Percentiles rank a stretch among this genome's conserved stretches.
Evolutionary conservation across 345 rosid species (phyloP).

Genomic region (Melastoma malabathricum): DNA sequence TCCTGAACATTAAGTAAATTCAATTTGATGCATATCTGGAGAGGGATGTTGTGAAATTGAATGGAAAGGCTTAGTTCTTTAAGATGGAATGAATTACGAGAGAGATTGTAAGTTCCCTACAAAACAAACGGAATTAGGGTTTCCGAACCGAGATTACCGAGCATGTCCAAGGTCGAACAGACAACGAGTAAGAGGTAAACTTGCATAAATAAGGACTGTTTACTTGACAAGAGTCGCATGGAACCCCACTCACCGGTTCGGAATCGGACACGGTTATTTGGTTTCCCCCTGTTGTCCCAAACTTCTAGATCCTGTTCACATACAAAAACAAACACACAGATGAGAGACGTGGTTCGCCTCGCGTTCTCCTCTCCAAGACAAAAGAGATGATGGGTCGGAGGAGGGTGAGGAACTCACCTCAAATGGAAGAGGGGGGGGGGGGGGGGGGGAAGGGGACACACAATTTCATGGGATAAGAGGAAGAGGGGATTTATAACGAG

Average conservation of each 20-base stretch:
- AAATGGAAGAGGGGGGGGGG: too few species aligned
- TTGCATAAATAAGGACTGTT: slow-evolving; percentile 22
- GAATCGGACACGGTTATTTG: too few species aligned
- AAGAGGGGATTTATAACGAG: too few species aligned
- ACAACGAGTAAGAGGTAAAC: slow-evolving; percentile 31
- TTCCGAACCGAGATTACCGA: background rate
- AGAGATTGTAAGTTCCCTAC: too few species aligned
- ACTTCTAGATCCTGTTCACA: background rate
- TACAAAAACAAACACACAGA: background rate
- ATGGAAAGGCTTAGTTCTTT: too few species aligned
- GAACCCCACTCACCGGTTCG: slow-evolving; percentile 32
- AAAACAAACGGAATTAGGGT: slow-evolving; percentile 4
- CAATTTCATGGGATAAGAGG: too few species aligned
- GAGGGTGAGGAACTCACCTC: too few species aligned
- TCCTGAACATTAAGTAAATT: too few species aligned
- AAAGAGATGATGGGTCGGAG: background rate
- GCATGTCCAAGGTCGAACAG: slow-evolving; percentile 40
- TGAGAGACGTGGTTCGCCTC: background rate
- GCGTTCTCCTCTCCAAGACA: background rate
- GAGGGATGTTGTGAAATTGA: too few species aligned
- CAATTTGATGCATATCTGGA: too few species aligned
- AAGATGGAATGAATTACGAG: too few species aligned
- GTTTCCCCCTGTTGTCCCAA: background rate
- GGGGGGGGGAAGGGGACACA: too few species aligned
- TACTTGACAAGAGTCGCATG: slow-evolving; percentile 35